These are phyloP conservation scores for Ilex paraguariensis DNA, from an alignment of 305 asterid genomes.

Conservation along the genomic window DNA sequence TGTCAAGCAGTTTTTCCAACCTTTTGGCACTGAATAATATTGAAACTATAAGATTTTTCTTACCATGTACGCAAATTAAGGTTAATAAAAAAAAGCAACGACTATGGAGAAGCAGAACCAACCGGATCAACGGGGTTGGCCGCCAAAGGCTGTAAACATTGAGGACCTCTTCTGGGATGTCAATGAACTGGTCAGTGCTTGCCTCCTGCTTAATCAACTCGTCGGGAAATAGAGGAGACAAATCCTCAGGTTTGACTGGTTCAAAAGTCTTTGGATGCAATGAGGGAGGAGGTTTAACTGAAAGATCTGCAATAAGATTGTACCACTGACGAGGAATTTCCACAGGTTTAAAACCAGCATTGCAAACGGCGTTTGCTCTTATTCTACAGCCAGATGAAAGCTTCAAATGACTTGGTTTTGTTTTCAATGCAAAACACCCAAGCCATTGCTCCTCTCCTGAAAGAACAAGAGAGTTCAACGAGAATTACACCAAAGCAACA, in stretches of 20 bases:
- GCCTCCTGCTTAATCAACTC: constrained; percentile 76
- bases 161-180: constrained; percentile 78
- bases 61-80: not conserved
- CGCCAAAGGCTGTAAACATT: constrained; percentile 90
- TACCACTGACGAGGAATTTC: constrained; percentile 78
- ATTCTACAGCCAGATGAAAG: constrained; percentile 21
- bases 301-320: constrained; percentile 75
- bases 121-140: constrained; percentile 93
- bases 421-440: constrained; percentile 24
- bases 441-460: constrained; percentile 37
- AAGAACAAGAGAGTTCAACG: not conserved
- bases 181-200: constrained; percentile 49
- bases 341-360: constrained; percentile 23
- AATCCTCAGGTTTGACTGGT: constrained; percentile 69
- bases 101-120: constrained; percentile 2
- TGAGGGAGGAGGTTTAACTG: constrained; percentile 75
- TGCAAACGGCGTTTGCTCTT: constrained; percentile 19
- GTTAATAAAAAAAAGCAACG: not conserved
- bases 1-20: constrained; percentile 74
- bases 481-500: not conserved
- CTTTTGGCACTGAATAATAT: constrained; percentile 68
- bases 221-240: constrained; percentile 71
- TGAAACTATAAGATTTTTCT: constrained; percentile 16
- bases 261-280: constrained; percentile 69
- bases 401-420: constrained; percentile 22